Conservation (phyloP, 768 basidiomycete species). For the Pleurotus pulmonarius region DNA sequence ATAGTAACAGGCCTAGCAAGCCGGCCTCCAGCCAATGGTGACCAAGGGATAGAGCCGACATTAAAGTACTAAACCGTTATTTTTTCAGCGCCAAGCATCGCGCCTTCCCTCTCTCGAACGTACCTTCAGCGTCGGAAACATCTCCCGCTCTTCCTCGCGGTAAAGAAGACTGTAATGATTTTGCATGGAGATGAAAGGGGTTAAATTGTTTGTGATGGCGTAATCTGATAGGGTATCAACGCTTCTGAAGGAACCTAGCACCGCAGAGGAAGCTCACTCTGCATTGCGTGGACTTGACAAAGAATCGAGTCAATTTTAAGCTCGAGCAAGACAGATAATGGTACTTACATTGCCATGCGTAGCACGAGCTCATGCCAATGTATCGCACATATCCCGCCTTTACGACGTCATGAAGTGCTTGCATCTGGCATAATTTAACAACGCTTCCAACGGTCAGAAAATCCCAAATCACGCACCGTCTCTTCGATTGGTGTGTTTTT, state of each 20-base stretch:
- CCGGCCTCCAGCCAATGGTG: constrained; percentile 31
- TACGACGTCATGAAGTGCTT: constrained; percentile 45
- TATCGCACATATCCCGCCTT: constrained; percentile 41
- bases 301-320: neutral
- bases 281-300: constrained; percentile 12
- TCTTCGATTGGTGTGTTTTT: constrained; percentile 36
- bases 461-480: constrained; percentile 13
- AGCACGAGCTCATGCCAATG: constrained; percentile 34
- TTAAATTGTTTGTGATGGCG: constrained; percentile 37
- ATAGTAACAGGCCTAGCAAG: constrained; percentile 24
- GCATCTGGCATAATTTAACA: constrained; percentile 27
- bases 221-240: constrained; percentile 21
- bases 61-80: constrained; percentile 23
- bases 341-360: constrained; percentile 23
- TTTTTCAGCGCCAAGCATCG: no score
- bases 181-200: constrained; percentile 63
- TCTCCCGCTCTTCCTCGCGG: constrained; percentile 59
- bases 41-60: constrained; percentile 36
- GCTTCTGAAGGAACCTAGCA: neutral
- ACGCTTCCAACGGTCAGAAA: neutral
- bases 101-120: no score
- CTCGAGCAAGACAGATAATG: neutral
- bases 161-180: constrained; percentile 55
- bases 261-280: neutral
- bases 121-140: constrained; percentile 42